Conservation (phyloP, 164 flowering plant genomes). For the Macadamia tetraphylla region DNA sequence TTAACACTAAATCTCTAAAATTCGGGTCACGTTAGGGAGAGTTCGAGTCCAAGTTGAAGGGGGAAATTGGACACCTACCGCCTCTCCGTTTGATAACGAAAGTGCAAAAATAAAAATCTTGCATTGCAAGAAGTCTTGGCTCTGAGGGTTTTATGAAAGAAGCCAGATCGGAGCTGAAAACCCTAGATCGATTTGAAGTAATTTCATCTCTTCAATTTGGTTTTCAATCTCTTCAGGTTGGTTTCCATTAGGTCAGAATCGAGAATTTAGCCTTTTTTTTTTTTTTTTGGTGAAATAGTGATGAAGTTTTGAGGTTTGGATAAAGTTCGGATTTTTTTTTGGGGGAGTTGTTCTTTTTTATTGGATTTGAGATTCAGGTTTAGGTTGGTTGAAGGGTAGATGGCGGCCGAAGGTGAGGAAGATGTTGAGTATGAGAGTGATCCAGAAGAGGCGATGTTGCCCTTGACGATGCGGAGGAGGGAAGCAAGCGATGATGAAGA, state of each 20-base stretch:
- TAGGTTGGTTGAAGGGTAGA: background rate
- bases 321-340: conserved; percentile 6
- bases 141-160: background rate
- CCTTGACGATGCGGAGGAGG: conserved; percentile 76
- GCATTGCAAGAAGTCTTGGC: background rate
- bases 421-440: conserved; percentile 87
- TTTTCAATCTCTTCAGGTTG: no score
- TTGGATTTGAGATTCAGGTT: background rate
- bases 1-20: no score
- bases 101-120: background rate
- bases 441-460: conserved; percentile 67
- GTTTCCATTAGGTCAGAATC: background rate
- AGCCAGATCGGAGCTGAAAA: background rate
- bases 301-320: conserved; percentile 2
- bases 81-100: background rate
- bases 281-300: background rate
- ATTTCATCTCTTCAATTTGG: no score
- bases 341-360: background rate
- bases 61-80: background rate
- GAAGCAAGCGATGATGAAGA: conserved; percentile 95
- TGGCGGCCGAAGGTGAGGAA: conserved; percentile 30
- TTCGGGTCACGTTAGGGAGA: background rate
- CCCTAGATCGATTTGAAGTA: background rate
- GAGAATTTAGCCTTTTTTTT: background rate
- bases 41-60: background rate